Conservation (phyloP, 2,329 filamentous ascomycete species). For the Diaporthe vexans region DNA sequence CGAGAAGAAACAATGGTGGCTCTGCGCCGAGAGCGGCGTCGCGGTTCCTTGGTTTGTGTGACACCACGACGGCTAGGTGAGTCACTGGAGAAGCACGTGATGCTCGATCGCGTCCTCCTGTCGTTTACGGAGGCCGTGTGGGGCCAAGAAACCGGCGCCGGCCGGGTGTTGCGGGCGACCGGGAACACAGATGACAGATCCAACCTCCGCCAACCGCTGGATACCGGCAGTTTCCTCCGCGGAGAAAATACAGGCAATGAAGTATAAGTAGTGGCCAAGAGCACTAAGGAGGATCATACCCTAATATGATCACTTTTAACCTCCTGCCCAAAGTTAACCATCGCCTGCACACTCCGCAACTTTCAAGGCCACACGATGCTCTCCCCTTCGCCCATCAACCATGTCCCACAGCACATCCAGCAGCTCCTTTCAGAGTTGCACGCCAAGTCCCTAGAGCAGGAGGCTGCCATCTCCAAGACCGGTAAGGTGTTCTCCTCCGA, state of each 20-base stretch:
- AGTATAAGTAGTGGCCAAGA: not conserved
- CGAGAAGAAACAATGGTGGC: constrained; percentile 5
- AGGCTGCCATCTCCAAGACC: not conserved
- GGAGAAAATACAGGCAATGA: not conserved
- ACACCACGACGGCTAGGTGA: not conserved
- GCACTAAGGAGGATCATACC: too few relatives aligned
- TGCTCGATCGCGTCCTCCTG: not conserved
- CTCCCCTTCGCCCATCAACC: not conserved
- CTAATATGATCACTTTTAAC: too few relatives aligned
- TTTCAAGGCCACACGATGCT: not conserved
- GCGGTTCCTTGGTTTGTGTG: not conserved
- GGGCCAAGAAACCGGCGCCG: not conserved
- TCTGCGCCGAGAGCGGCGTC: not conserved
- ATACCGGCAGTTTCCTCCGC: not conserved
- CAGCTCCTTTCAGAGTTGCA: constrained; percentile 18
- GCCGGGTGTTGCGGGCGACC: not conserved
- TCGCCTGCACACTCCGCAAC: too few relatives aligned
- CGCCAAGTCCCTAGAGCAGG: constrained; percentile 11
- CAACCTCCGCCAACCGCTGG: not conserved
- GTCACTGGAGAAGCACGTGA: not conserved
- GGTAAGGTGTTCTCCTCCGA: not conserved
- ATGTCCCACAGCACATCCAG: not conserved
- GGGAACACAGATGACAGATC: constrained; percentile 2
- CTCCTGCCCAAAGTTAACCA: too few relatives aligned
- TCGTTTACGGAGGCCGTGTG: not conserved